These are phyloP conservation scores for Phytophthora crassamura DNA, from an alignment of 352 stramenopile genomes.

Conservation along the genomic window DNA sequence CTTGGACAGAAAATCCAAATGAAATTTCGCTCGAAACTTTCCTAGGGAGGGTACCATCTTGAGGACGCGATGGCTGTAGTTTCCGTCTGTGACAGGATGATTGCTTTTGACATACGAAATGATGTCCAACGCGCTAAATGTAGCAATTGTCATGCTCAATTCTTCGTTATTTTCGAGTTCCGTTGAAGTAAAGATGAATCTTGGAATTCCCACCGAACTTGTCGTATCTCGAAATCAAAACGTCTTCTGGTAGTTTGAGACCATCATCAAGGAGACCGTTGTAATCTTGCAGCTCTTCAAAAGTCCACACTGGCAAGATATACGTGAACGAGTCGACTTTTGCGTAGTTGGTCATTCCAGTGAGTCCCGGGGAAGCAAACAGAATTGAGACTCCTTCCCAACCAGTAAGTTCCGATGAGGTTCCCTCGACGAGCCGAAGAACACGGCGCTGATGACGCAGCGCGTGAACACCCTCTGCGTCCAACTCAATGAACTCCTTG, in stretches of 20 bases:
- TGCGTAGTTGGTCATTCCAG: too few relatives aligned
- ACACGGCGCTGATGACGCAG: too few relatives aligned
- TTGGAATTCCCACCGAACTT: constrained; percentile 21
- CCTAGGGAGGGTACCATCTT: constrained; percentile 5
- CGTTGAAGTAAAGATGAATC: constrained; percentile 4
- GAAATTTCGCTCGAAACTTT: constrained; percentile 5
- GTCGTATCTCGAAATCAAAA: constrained; percentile 18
- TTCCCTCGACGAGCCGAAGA: too few relatives aligned
- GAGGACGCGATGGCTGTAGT: constrained; percentile 25
- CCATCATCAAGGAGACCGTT: constrained; percentile 3
- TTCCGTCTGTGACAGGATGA: constrained; percentile 1
- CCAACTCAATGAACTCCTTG: too few relatives aligned
- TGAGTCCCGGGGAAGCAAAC: too few relatives aligned
- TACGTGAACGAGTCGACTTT: neutral
- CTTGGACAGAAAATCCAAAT: constrained; percentile 22
- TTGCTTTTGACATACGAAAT: constrained; percentile 16
- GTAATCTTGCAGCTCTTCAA: constrained; percentile 15
- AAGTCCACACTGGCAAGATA: constrained; percentile 5
- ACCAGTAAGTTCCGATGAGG: too few relatives aligned
- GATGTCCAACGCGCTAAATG: constrained; percentile 6
- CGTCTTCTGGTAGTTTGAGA: neutral
- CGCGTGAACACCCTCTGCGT: too few relatives aligned
- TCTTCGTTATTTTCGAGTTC: neutral
- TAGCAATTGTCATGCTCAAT: neutral
- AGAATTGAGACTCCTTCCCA: too few relatives aligned